Evolutionary conservation across 164 flowering plant genomes (phyloP), one percentile per base, ranked within the genome.

Genomic region (Nymphaea colorata): DNA sequence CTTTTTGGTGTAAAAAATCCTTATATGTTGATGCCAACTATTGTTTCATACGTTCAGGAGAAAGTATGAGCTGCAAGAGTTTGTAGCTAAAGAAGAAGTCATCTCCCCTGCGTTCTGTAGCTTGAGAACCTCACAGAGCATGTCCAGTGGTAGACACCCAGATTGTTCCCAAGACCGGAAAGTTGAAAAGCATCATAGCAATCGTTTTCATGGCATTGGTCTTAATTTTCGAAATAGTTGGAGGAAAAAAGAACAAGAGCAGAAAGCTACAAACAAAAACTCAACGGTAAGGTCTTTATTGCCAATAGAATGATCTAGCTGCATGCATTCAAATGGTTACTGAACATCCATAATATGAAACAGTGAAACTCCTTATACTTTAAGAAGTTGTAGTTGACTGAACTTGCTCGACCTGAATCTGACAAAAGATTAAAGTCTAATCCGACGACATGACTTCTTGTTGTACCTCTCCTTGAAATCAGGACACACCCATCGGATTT

Each of bases 21-120:
- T 17, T 42, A 8, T 62, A 42, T 72, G 66, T 76, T 75, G 62
- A 78, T 72, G 63, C 65, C 44, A 51, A 67, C 66, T 47, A 41
- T 11, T 25, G 67, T 68, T 59, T 77, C 74, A 67, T 64, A 71
- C 66, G 62, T 62, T 68, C 86, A 94, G 99, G 88, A 85, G 82
- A 78, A 94, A 94, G 78, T 94, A 94, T 79, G 96, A 83, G 83
- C 73, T 73, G 78, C 85, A 71, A 53, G 86, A 91, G 68, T 91
- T 90, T 84, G 42, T 75, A 66, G 12, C 73, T 41, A 77, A 80
- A 59, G 75, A 53, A 67, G 67, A 65, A 7, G 5, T 71, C 44
- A 41, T 47, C 41, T 80, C 83, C 72, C 79, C 84, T 44, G 84
- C 79, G 61, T n/a, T 77, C 36, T 6, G 74, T 66, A 60, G 43